Evolutionary conservation across 192 early-diverging fungal species (phyloP).

Genomic region (Podila horticola): DNA sequence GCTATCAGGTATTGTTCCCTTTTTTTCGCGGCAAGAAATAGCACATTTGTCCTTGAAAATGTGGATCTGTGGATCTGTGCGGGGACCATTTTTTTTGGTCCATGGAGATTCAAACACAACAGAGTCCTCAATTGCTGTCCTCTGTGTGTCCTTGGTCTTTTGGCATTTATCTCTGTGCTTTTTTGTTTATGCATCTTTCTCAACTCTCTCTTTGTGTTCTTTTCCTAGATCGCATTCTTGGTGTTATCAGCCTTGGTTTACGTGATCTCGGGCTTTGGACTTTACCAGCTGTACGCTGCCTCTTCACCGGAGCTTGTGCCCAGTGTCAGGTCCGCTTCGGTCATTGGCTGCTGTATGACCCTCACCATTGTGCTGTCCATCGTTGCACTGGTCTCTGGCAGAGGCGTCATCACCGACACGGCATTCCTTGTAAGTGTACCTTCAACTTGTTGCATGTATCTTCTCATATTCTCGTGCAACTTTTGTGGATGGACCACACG

Average conservation of each 20-base stretch:
- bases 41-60: neutral
- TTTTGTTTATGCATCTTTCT: neutral
- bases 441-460: neutral
- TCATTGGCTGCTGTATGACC: constrained; percentile 51
- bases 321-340: constrained; percentile 44
- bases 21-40: neutral
- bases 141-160: neutral
- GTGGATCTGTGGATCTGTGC: neutral
- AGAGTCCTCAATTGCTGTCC: neutral
- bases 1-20: constrained; percentile 35
- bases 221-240: constrained; percentile 39
- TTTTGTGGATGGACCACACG: no score
- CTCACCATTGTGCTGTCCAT: constrained; percentile 45
- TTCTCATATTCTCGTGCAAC: no score
- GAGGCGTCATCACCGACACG: constrained; percentile 46
- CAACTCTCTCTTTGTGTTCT: neutral
- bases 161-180: neutral
- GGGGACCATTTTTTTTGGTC: no score
- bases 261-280: constrained; percentile 37
- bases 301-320: constrained; percentile 44
- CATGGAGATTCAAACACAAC: no score
- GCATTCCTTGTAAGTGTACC: constrained; percentile 28
- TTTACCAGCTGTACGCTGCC: constrained; percentile 45
- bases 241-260: constrained; percentile 43
- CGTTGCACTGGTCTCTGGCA: constrained; percentile 37